phyloP scores from a whole-genome alignment of 257 asterid species.

The Solanum ahanhuiri region DNA sequence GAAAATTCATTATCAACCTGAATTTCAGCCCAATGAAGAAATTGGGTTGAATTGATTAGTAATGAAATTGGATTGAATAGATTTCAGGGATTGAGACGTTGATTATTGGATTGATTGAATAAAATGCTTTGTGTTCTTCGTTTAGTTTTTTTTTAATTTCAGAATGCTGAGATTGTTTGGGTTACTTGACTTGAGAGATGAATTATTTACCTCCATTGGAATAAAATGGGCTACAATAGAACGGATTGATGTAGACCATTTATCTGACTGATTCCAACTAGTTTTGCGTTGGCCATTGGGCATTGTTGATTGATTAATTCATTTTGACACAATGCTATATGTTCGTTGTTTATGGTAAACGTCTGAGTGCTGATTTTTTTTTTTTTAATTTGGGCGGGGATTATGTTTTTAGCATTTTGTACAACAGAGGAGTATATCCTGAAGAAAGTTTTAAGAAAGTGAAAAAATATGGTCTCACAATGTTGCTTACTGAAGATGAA shows the following conservation, averaged over 20 bases:
- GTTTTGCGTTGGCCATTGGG: too few species aligned
- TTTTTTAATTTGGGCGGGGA: background rate
- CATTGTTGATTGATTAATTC: too few species aligned
- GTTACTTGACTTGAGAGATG: too few species aligned
- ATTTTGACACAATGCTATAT: too few species aligned
- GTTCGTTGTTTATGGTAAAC: too few species aligned
- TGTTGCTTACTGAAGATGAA: constrained; percentile 92
- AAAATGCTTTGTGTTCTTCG: background rate
- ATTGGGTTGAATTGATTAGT: background rate
- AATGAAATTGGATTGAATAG: background rate
- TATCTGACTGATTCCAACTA: too few species aligned
- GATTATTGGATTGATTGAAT: background rate
- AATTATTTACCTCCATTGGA: too few species aligned
- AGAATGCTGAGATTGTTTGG: background rate
- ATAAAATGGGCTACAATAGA: too few species aligned
- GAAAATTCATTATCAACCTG: background rate
- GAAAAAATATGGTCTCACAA: constrained; percentile 86
- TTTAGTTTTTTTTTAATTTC: background rate
- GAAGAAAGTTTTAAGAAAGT: constrained; percentile 84
- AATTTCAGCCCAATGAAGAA: background rate
- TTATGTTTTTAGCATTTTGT: constrained; percentile 39
- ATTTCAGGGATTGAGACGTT: background rate
- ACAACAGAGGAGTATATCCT: constrained; percentile 86
- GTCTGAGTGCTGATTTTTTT: too few species aligned
- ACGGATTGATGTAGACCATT: too few species aligned